Base-by-base conservation (phyloP, 805 yeast genomes). In the Komagataella pastoris region DNA sequence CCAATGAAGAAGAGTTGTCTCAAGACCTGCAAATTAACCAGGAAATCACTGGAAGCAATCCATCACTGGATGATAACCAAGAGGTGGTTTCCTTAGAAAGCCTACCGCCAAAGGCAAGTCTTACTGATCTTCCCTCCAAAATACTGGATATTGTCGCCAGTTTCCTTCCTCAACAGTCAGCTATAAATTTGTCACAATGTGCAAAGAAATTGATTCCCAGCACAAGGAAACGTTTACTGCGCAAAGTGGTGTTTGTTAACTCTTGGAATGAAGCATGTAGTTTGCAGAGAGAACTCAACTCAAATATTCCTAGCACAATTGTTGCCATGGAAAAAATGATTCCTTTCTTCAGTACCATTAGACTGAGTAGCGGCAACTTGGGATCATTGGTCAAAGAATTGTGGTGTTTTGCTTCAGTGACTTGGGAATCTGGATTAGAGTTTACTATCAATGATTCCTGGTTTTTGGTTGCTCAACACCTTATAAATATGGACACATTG, bases 391-490 rank as follows among this genome's bases (percentile, higher is more conserved):
- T 54, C 8, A 23, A 18, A 18, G 55, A 54, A 18, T 3, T 54
- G 6, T 24, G 45, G n/a, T 54, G 56, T 47, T 52, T 54, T 50
- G 55, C 52, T 3, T 47, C 48, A 3, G 47, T 43, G 7, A 47
- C 49, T 17, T 52, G 54, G 54, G 30, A 10, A 14, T 12, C 18
- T 21, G 30, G 30, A 17, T 7, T 19, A 14, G 46, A 23, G 10
- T 53, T 51, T 19, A 47, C 50, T 6, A 50, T 54, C 7, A 54
- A 48, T 45, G 56, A 54, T 46, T 36, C 50, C 4, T 54, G 56
- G 56, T 54, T 50, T 24, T 24, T 52, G 17, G 49, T 51, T 2
- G 44, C 50, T 1, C 50, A 50, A 14, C 24, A 49, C 8, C 48
- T 54, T 3, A n/a, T 23, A 3, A 47, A 48, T 17, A 19, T 54